Evolutionary conservation across 176 grass and related monocot genomes (phyloP), one percentile per base, ranked within the genome.

Genomic region (Ananas comosus): DNA sequence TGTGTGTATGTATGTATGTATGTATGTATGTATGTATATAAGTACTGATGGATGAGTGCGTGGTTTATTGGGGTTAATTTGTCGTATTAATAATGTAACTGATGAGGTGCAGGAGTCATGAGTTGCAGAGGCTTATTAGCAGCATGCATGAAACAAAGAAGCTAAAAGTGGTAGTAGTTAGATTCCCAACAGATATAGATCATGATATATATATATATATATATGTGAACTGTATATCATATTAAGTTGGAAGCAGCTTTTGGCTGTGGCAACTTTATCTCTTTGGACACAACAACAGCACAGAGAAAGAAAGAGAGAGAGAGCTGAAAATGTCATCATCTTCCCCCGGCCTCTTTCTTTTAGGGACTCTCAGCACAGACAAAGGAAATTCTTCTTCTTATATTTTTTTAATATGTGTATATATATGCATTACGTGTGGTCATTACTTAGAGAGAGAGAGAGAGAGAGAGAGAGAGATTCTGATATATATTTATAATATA

Each of bases 281-380:
- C 33, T 42, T 42, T 42, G 33, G 33, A 42, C 6, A 42, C 5
- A 42, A 42, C 5, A 42, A 42, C 33, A 42, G 6, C 33, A 42
- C 33, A 42, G 33, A 42, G 33, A 42, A 42, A 42, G 33, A 42
- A 42, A 42, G 33, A 49, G 79, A 85, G 77, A 42, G 33, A 49
- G 84, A 85, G 77, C 72, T 76, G 72, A 78, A 78, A 86, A 74
- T 86, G 33, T 74, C 79, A 49, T 70, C 79, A 70, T 66, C 79
- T 66, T 78, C 74, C 74, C 74, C 65, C n/a, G n/a, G n/a, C 74
- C 65, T 70, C 78, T 74, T 14, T 69, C 3, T 14, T 22, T 48
- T 13, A 48, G n/a, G 56, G 48, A 4, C 21, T 51, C 12, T 74
- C 72, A 64, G 59, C 56, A 22, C 17, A 74, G 64, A 65, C 33